phyloP scores from a whole-genome alignment of 345 rosid genomes.

The Hibiscus mutabilis region DNA sequence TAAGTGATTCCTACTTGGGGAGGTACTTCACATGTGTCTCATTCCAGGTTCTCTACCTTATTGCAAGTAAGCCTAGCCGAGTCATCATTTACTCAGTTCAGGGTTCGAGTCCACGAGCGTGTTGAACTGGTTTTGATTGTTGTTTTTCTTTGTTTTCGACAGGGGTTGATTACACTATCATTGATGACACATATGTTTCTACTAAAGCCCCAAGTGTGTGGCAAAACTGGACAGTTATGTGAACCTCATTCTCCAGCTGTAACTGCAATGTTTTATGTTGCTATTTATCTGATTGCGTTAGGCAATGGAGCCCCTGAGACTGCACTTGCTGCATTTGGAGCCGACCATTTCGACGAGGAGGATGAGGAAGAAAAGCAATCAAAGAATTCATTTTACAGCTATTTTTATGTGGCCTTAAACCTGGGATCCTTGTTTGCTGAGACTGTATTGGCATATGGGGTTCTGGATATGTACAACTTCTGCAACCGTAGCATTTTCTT shows the following conservation, averaged over 20 bases:
- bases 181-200: conserved; percentile 18
- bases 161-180: conserved; percentile 23
- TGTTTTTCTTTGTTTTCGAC: not conserved
- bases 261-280: conserved; percentile 19
- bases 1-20: conserved; percentile 33
- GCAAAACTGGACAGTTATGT: conserved; percentile 16
- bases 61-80: conserved; percentile 12
- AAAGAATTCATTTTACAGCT: conserved; percentile 30
- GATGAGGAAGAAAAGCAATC: conserved; percentile 28
- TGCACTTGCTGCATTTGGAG: conserved; percentile 19
- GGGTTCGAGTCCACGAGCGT: not conserved
- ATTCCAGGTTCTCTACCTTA: conserved; percentile 25
- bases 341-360: conserved; percentile 21
- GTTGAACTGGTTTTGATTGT: not conserved
- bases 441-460: conserved; percentile 31
- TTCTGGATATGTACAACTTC: conserved; percentile 26
- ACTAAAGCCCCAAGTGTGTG: conserved; percentile 26
- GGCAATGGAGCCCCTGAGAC: conserved; percentile 29
- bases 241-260: conserved; percentile 21
- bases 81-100: not conserved
- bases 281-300: conserved; percentile 24
- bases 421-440: conserved; percentile 35
- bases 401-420: conserved; percentile 32
- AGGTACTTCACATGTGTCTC: conserved; percentile 30
- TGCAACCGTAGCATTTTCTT: conserved; percentile 15